Percentiles rank a stretch among this genome's conserved stretches.
Conservation (phyloP, 2,329 filamentous ascomycete species). For the Fusarium falciforme region DNA sequence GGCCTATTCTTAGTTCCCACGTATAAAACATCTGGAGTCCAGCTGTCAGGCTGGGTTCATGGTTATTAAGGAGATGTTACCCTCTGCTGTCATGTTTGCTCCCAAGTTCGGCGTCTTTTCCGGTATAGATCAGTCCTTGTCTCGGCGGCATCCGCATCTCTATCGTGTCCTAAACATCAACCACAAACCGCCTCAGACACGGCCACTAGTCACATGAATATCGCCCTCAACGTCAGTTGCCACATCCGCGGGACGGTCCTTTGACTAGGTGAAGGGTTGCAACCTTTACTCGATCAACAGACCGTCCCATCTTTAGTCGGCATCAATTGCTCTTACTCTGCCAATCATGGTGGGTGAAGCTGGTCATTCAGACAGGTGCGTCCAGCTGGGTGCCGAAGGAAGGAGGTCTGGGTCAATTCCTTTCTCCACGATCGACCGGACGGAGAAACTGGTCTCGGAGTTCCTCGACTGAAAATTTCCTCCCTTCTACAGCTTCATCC, state of each 20-base stretch:
- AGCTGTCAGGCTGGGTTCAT: conserved; percentile 21
- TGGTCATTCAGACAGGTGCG: not conserved
- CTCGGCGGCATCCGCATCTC: conserved; percentile 9
- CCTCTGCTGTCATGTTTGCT: conserved; percentile 9
- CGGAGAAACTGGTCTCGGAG: conserved; percentile 25
- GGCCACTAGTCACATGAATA: conserved; percentile 22
- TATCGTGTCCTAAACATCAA: not conserved
- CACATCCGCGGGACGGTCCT: conserved; percentile 4
- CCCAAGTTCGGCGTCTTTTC: conserved; percentile 7
- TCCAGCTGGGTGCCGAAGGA: conserved; percentile 1
- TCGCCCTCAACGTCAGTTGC: conserved; percentile 9
- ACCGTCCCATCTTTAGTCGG: not conserved
- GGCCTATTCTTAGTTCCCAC: conserved; percentile 29
- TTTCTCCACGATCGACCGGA: not conserved
- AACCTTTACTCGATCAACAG: not conserved
- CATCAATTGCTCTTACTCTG: not conserved
- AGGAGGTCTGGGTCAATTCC: conserved; percentile 11
- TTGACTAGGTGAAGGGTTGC: conserved; percentile 2
- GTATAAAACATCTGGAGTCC: conserved; percentile 18
- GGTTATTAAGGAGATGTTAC: conserved; percentile 13
- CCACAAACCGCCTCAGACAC: conserved; percentile 6
- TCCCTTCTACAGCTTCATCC: conserved; percentile 16
- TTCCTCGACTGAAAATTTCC: conserved; percentile 7
- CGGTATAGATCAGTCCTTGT: conserved; percentile 3
- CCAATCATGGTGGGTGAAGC: not conserved